Percentiles rank a stretch among this genome's conserved stretches.
These are phyloP conservation scores for Mycena capillaripes DNA, from an alignment of 768 basidiomycete genomes.

Conservation along the genomic window DNA sequence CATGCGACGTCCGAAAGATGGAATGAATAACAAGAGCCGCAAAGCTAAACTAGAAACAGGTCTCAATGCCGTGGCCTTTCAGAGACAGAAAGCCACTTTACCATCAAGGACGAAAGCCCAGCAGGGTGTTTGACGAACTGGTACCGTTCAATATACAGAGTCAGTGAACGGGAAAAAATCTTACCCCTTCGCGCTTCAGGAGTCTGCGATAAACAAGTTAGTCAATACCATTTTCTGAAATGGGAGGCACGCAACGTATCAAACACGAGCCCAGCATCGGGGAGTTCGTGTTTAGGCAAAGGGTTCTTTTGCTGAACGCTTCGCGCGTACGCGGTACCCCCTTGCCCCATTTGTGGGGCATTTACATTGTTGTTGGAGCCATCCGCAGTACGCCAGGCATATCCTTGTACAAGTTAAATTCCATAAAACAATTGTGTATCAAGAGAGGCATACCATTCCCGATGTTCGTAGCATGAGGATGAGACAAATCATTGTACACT, in stretches of 20 bases:
- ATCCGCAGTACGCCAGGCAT: slow-evolving; percentile 81
- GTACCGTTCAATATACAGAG: slow-evolving; percentile 17
- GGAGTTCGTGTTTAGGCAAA: slow-evolving; percentile 76
- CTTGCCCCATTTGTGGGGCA: slow-evolving; percentile 81
- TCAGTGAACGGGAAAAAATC: slow-evolving; percentile 22
- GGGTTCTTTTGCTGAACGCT: slow-evolving; percentile 82
- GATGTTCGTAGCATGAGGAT: slow-evolving; percentile 81
- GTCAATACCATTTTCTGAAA: background rate
- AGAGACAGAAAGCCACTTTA: background rate
- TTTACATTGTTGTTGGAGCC: slow-evolving; percentile 83
- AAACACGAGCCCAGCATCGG: slow-evolving; percentile 85
- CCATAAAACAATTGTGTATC: background rate
- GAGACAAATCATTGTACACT: slow-evolving; percentile 89
- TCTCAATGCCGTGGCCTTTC: background rate
- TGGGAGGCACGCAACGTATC: slow-evolving; percentile 66
- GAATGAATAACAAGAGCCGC: slow-evolving; percentile 90
- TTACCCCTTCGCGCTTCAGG: slow-evolving; percentile 77
- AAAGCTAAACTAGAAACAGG: slow-evolving; percentile 67
- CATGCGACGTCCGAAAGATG: slow-evolving; percentile 78
- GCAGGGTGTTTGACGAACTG: slow-evolving; percentile 85
- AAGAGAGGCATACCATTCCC: slow-evolving; percentile 51
- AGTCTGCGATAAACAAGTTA: slow-evolving; percentile 48
- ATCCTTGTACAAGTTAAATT: slow-evolving; percentile 43
- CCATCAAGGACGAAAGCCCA: slow-evolving; percentile 82
- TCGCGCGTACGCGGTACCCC: slow-evolving; percentile 84